phyloP scores from a whole-genome alignment of 345 rosid genomes.

The Nasturtium officinale region DNA sequence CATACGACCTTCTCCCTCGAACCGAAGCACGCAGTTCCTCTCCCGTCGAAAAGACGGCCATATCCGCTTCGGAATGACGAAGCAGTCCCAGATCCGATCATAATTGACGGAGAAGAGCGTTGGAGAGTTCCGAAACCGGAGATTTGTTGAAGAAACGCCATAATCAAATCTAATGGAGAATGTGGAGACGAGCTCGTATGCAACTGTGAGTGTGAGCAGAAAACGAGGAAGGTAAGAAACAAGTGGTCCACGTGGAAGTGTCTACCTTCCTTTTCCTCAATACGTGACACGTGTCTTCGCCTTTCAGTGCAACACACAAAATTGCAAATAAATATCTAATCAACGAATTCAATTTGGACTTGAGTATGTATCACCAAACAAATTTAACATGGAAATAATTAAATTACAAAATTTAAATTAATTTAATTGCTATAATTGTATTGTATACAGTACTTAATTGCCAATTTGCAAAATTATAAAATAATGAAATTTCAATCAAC shows the following conservation, averaged over 20 bases:
- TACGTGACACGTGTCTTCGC: constrained; percentile 11
- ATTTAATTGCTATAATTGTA: constrained; percentile 2
- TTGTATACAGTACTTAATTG: background rate
- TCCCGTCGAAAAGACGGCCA: constrained; percentile 38
- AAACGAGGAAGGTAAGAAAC: too few species aligned
- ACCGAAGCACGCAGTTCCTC: constrained; percentile 1
- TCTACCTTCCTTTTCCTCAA: background rate
- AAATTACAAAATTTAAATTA: constrained; percentile 51
- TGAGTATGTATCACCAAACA: background rate
- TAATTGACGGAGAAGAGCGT: constrained; percentile 26
- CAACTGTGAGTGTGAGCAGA: too few species aligned
- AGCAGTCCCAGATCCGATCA: constrained; percentile 24
- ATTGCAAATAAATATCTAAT: constrained; percentile 44
- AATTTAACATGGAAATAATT: constrained; percentile 43
- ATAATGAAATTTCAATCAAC: background rate
- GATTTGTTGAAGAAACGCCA: constrained; percentile 50
- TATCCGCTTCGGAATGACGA: constrained; percentile 37
- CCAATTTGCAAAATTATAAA: background rate
- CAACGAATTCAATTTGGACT: constrained; percentile 19
- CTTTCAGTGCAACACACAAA: background rate
- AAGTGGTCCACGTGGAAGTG: constrained; percentile 48
- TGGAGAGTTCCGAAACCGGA: constrained; percentile 48
- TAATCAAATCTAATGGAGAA: background rate
- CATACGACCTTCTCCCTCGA: constrained; percentile 4
- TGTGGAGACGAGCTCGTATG: background rate